Percentiles rank a stretch among this genome's conserved stretches.
Conservation (phyloP, 495 filamentous ascomycete genomes). For the Annulohypoxylon bovei region DNA sequence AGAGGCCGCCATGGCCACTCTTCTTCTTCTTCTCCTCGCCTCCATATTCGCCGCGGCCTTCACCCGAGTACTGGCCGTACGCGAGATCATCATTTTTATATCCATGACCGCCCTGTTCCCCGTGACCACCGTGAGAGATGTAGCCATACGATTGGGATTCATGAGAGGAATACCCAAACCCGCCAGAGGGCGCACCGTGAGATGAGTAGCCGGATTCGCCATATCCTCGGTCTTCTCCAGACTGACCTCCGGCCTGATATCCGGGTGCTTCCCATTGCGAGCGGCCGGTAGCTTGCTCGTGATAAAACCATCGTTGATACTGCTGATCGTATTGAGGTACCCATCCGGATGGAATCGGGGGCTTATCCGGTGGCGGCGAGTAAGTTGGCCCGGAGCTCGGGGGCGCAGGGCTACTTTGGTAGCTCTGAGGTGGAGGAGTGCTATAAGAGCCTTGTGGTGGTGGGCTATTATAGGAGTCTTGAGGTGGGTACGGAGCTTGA, state of each 20-base stretch:
- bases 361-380: constrained; percentile 56
- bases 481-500: constrained; percentile 28
- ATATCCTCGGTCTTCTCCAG: constrained; percentile 31
- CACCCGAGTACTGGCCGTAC: constrained; percentile 14
- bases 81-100: constrained; percentile 35
- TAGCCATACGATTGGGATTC: constrained; percentile 27
- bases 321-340: constrained; percentile 66
- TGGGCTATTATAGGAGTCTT: constrained; percentile 36
- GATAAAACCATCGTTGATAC: constrained; percentile 68
- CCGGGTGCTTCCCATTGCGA: constrained; percentile 69
- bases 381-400: constrained; percentile 50
- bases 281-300: constrained; percentile 66
- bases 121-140: constrained; percentile 16
- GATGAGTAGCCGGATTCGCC: constrained; percentile 30
- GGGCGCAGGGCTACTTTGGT: constrained; percentile 41
- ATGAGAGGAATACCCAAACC: constrained; percentile 31
- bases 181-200: constrained; percentile 16
- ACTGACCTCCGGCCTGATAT: constrained; percentile 20
- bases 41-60: constrained; percentile 45
- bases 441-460: constrained; percentile 44
- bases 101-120: constrained; percentile 11
- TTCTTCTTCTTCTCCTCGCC: constrained; percentile 56
- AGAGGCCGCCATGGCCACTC: constrained; percentile 50
- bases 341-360: constrained; percentile 69
- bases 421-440: constrained; percentile 26